Conservation (phyloP, 2,329 filamentous ascomycete genomes). For the Pseudogymnoascus sp. region DNA sequence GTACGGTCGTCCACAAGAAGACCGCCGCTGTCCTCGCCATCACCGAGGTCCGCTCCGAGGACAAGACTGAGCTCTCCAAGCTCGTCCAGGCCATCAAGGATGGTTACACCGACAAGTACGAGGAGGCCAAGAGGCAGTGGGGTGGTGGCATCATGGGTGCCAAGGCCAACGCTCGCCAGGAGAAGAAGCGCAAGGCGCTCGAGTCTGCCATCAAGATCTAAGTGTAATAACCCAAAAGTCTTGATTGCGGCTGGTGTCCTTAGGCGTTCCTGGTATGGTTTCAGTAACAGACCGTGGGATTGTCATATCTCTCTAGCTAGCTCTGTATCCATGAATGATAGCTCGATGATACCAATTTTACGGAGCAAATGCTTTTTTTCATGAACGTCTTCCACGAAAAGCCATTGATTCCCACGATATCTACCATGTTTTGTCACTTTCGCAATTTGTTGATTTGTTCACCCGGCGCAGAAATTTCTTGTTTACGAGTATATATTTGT, state of each 20-base stretch:
- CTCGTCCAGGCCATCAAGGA: conserved; percentile 95
- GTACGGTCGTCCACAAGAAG: conserved; percentile 99
- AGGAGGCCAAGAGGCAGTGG: conserved; percentile 87
- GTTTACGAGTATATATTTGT: neutral
- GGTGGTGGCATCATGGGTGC: conserved; percentile 98
- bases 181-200: conserved; percentile 70
- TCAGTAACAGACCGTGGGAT: conserved; percentile 8
- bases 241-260: conserved; percentile 17
- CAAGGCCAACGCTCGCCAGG: conserved; percentile 71
- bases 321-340: conserved; percentile 24
- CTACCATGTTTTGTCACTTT: neutral
- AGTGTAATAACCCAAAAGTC: conserved; percentile 23
- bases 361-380: conserved; percentile 5
- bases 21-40: conserved; percentile 92
- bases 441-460: neutral
- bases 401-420: neutral
- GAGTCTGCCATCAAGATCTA: conserved; percentile 98
- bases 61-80: conserved; percentile 98
- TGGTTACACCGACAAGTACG: conserved; percentile 92
- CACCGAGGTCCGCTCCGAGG: conserved; percentile 94
- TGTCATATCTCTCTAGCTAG: conserved; percentile 18
- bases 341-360: conserved; percentile 26
- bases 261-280: conserved; percentile 25
- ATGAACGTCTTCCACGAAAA: conserved; percentile 1
- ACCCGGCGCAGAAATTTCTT: neutral